These are phyloP conservation scores for Fragaria nilgerrensis DNA, from an alignment of 306 rosid genomes.

Conservation along the genomic window DNA sequence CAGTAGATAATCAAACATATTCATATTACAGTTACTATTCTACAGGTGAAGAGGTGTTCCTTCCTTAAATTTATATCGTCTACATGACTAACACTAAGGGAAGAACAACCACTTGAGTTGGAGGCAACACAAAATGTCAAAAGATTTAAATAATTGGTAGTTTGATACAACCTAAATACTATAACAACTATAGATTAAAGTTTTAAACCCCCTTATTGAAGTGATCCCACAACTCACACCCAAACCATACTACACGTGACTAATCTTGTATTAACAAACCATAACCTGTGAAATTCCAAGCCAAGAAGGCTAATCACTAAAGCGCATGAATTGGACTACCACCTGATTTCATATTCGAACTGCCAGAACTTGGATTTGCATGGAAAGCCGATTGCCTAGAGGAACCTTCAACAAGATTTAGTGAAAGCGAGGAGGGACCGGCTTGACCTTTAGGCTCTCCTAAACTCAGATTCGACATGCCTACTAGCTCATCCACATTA, in stretches of 20 bases:
- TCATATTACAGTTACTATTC: not conserved
- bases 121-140: constrained; percentile 19
- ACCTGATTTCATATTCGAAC: constrained; percentile 51
- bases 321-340: constrained; percentile 85
- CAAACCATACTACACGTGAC: constrained; percentile 51
- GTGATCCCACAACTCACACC: constrained; percentile 41
- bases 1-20: not conserved
- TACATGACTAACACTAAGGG: constrained; percentile 36
- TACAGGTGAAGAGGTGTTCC: not conserved
- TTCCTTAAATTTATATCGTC: not conserved
- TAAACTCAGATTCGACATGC: constrained; percentile 90
- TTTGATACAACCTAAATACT: constrained; percentile 46
- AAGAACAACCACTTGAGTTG: constrained; percentile 26
- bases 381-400: constrained; percentile 96
- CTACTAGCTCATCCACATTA: constrained; percentile 88
- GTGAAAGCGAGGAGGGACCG: constrained; percentile 72
- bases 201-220: constrained; percentile 35
- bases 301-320: constrained; percentile 31
- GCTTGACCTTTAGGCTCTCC: constrained; percentile 72
- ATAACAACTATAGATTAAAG: not conserved
- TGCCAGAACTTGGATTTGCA: constrained; percentile 68
- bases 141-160: constrained; percentile 40
- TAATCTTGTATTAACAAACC: constrained; percentile 32
- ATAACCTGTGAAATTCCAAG: constrained; percentile 31
- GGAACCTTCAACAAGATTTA: constrained; percentile 75